A percentile compares a stretch with the other conserved stretches of the same genome.
These are phyloP conservation scores for Acacia acuminata DNA, from an alignment of 306 rosid species.

Conservation along the genomic window DNA sequence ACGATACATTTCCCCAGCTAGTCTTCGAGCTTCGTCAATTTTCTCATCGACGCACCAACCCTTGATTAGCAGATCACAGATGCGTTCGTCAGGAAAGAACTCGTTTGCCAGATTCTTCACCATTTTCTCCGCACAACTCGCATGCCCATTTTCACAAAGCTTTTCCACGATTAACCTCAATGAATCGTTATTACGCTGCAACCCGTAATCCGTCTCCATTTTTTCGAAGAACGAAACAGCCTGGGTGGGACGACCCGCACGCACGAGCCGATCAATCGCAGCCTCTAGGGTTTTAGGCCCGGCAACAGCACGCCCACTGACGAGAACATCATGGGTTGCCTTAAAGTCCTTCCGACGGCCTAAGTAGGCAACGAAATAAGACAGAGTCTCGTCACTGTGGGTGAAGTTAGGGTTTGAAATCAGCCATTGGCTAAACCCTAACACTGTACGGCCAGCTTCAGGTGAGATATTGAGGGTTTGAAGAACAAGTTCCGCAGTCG, in stretches of 20 bases:
- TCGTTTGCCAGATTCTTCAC: slow-evolving; percentile 67
- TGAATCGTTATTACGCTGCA: slow-evolving; percentile 56
- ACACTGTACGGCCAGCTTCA: slow-evolving; percentile 60
- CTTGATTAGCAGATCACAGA: slow-evolving; percentile 60
- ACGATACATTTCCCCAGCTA: slow-evolving; percentile 78
- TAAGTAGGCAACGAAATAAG: slow-evolving; percentile 64
- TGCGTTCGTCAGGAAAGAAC: slow-evolving; percentile 63
- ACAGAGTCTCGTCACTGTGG: slow-evolving; percentile 63
- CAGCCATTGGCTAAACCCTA: slow-evolving; percentile 71
- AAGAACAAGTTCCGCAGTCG: slow-evolving; percentile 50
- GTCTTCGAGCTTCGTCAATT: slow-evolving; percentile 68
- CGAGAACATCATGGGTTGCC: slow-evolving; percentile 57
- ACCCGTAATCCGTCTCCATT: slow-evolving; percentile 78
- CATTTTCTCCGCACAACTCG: slow-evolving; percentile 73
- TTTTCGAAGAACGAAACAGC: slow-evolving; percentile 65
- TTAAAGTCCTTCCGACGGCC: slow-evolving; percentile 85
- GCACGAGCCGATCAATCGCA: slow-evolving; percentile 60
- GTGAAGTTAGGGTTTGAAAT: slow-evolving; percentile 50
- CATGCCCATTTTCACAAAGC: slow-evolving; percentile 68
- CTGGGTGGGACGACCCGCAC: slow-evolving; percentile 60
- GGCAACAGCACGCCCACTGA: slow-evolving; percentile 22
- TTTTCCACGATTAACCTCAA: slow-evolving; percentile 60
- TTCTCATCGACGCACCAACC: slow-evolving; percentile 79
- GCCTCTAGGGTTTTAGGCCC: slow-evolving; percentile 61
- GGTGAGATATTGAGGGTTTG: slow-evolving; percentile 56